phyloP scores from a whole-genome alignment of 257 asterid genomes.

The Apocynum venetum region DNA sequence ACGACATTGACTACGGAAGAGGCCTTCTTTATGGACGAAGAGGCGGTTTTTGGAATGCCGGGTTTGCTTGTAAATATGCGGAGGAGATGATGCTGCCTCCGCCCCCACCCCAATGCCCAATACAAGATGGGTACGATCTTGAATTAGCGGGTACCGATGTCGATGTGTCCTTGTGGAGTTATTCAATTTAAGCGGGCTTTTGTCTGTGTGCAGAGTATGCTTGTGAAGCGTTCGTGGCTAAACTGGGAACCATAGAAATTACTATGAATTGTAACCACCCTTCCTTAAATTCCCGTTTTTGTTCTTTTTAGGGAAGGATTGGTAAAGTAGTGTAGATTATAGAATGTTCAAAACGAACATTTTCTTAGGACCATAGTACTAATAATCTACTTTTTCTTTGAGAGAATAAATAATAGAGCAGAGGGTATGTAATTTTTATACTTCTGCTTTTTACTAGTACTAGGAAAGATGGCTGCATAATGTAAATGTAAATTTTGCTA shows the following conservation, averaged over 20 bases:
- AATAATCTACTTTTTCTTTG: neutral
- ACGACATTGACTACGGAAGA: slow-evolving; percentile 7
- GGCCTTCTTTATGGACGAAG: slow-evolving; percentile 38
- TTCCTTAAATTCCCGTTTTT: neutral
- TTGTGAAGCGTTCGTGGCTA: neutral
- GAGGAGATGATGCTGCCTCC: slow-evolving; percentile 64
- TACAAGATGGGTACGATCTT: slow-evolving; percentile 13
- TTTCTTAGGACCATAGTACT: too few species aligned
- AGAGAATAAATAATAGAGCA: neutral
- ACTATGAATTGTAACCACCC: neutral
- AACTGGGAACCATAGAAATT: neutral
- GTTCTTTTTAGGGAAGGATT: neutral
- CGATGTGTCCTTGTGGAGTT: slow-evolving; percentile 55
- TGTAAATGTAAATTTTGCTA: too few species aligned
- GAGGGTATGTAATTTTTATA: neutral
- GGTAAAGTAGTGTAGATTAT: neutral
- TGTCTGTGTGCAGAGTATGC: too few species aligned
- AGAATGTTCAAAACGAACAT: neutral
- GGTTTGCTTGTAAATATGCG: slow-evolving; percentile 33
- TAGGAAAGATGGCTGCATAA: too few species aligned
- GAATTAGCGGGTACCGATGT: slow-evolving; percentile 21
- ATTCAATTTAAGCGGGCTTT: slow-evolving; percentile 20
- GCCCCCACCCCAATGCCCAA: slow-evolving; percentile 37
- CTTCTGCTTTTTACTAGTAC: neutral
- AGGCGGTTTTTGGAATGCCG: slow-evolving; percentile 40